These are phyloP conservation scores for Porogramme epimiltina DNA, from an alignment of 1,284 basidiomycete genomes.

Conservation along the genomic window DNA sequence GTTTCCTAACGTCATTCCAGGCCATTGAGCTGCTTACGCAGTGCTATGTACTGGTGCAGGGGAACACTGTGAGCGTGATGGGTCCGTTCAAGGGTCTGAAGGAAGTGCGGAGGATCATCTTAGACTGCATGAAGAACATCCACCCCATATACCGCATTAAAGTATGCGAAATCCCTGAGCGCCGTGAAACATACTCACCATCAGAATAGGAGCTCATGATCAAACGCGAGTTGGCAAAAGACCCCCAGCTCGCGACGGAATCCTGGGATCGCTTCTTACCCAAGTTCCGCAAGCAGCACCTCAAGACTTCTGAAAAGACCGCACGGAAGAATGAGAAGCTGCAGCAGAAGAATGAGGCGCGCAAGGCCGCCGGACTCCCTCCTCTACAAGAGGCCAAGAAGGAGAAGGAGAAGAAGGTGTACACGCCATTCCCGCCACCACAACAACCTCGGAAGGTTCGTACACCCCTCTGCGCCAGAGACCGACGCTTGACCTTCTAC, in stretches of 20 bases:
- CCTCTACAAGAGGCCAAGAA: conserved; percentile 37
- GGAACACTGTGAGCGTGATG: conserved; percentile 98
- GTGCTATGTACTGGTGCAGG: conserved; percentile 98
- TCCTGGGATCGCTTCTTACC: conserved; percentile 99
- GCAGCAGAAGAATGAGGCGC: conserved; percentile 56
- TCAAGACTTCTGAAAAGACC: conserved; percentile 92
- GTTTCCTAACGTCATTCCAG: conserved; percentile 41
- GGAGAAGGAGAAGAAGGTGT: conserved; percentile 86
- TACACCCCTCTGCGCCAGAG: conserved; percentile 12
- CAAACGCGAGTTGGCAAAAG: conserved; percentile 95
- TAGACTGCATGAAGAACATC: conserved; percentile 99
- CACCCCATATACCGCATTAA: conserved; percentile 99
- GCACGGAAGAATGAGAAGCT: conserved; percentile 78
- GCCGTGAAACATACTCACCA: background rate
- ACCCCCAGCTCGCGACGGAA: conserved; percentile 93
- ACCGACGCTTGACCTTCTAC: background rate
- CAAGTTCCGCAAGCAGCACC: conserved; percentile 91
- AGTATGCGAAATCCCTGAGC: conserved; percentile 42
- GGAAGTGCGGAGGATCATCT: conserved; percentile 91
- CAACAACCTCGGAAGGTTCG: conserved; percentile 88
- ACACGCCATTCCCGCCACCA: conserved; percentile 98
- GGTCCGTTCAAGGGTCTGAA: conserved; percentile 94
- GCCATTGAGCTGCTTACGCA: conserved; percentile 97
- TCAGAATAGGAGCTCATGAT: conserved; percentile 93
- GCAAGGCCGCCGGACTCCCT: conserved; percentile 60